Conservation (phyloP, 495 filamentous ascomycete genomes). For the Ramalina peruviana region DNA sequence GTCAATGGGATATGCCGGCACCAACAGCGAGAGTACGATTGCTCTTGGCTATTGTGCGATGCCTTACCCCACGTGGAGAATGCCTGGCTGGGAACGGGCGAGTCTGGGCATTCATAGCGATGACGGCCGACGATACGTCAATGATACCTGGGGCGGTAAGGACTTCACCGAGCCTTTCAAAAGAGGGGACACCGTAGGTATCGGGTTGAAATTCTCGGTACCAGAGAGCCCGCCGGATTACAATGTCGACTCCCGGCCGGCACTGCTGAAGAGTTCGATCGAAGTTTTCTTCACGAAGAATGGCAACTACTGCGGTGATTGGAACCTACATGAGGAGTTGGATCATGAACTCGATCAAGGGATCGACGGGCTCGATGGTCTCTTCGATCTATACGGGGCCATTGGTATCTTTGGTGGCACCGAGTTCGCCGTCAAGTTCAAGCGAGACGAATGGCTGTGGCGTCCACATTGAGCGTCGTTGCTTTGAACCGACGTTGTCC, state of each 20-base stretch:
- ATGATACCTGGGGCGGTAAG: conserved; percentile 72
- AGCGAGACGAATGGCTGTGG: conserved; percentile 33
- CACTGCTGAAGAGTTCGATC: conserved; percentile 25
- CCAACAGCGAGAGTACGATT: conserved; percentile 42
- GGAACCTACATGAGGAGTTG: conserved; percentile 74
- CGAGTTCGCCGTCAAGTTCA: conserved; percentile 59
- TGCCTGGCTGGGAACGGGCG: conserved; percentile 84
- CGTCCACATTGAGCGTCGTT: conserved; percentile 12
- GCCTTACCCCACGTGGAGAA: conserved; percentile 76
- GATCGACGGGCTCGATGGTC: conserved; percentile 63
- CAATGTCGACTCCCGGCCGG: conserved; percentile 8
- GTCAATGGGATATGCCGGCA: conserved; percentile 25
- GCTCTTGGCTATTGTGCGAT: conserved; percentile 66
- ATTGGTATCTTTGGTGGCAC: conserved; percentile 62
- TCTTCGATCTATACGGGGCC: conserved; percentile 66
- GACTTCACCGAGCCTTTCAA: conserved; percentile 48
- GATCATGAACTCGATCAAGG: conserved; percentile 51
- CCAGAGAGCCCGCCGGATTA: conserved; percentile 19
- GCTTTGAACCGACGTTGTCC: too few relatives aligned
- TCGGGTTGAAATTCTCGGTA: conserved; percentile 55
- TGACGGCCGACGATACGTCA: conserved; percentile 76
- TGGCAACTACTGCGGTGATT: conserved; percentile 48
- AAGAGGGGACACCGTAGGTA: conserved; percentile 41
- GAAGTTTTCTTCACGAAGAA: conserved; percentile 70
- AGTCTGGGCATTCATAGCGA: conserved; percentile 81